phyloP scores from a whole-genome alignment of 163 green algal genomes.

The Dunaliella salina region DNA sequence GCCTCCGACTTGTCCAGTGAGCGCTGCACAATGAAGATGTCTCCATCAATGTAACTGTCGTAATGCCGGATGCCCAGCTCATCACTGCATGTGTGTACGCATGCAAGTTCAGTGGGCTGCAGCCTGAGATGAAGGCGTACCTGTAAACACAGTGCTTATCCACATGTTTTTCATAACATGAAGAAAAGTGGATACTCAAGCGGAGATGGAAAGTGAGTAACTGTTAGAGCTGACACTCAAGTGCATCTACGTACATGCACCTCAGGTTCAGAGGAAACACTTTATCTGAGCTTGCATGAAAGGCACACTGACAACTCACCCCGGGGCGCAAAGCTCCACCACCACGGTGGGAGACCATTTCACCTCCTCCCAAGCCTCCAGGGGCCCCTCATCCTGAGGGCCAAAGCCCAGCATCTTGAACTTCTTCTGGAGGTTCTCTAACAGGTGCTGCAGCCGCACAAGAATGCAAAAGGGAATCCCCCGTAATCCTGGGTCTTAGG shows the following conservation, averaged over 20 bases:
- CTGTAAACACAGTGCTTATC: no score
- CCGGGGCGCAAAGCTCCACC: conserved; percentile 47
- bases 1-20: conserved; percentile 2
- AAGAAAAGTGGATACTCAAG: no score
- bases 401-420: conserved; percentile 9
- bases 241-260: no score
- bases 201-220: no score
- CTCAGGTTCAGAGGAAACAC: no score
- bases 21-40: conserved; percentile 84
- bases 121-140: no score
- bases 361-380: conserved; percentile 83
- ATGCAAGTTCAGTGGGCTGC: neutral
- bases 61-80: conserved; percentile 11
- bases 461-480: no score
- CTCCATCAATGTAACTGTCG: conserved; percentile 74
- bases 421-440: neutral
- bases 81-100: conserved; percentile 3
- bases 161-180: neutral
- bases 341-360: conserved; percentile 85
- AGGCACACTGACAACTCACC: neutral
- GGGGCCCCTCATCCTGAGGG: conserved; percentile 21
- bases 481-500: no score
- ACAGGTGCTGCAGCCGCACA: neutral
- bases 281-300: no score
- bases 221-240: no score